phyloP scores from a whole-genome alignment of 352 stramenopile species.

The Blastocystis sp. region DNA sequence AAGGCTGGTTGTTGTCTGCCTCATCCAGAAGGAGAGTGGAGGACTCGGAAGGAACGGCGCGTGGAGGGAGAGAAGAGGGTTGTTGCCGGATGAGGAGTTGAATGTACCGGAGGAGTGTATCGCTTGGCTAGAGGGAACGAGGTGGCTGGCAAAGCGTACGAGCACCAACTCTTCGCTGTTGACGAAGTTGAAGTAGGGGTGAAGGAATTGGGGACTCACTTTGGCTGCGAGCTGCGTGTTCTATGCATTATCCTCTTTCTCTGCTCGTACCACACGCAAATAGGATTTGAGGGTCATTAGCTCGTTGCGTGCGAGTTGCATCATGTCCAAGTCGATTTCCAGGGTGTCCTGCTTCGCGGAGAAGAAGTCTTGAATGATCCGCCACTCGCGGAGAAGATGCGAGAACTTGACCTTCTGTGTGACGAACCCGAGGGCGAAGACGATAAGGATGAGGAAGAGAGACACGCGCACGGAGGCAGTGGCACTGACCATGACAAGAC shows the following conservation, averaged over 20 bases:
- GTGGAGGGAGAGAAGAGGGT: background rate
- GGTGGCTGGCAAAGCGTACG: background rate
- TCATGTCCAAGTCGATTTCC: background rate
- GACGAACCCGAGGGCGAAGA: background rate
- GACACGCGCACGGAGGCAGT: constrained; percentile 44
- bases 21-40: constrained; percentile 25
- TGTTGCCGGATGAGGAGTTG: too few species aligned
- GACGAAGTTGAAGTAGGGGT: background rate
- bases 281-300: background rate
- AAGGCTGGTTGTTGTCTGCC: background rate
- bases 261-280: background rate
- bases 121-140: background rate
- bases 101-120: background rate
- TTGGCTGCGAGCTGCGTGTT: background rate
- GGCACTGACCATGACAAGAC: constrained; percentile 23
- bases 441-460: background rate
- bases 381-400: background rate
- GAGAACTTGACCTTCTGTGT: background rate
- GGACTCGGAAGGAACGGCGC: background rate
- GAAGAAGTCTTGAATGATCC: background rate
- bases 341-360: background rate
- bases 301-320: background rate
- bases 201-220: background rate
- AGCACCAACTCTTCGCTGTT: background rate
- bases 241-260: background rate